These are phyloP conservation scores for Yamadazyma dushanensis DNA, from an alignment of 1,139 yeast species.

Conservation along the genomic window DNA sequence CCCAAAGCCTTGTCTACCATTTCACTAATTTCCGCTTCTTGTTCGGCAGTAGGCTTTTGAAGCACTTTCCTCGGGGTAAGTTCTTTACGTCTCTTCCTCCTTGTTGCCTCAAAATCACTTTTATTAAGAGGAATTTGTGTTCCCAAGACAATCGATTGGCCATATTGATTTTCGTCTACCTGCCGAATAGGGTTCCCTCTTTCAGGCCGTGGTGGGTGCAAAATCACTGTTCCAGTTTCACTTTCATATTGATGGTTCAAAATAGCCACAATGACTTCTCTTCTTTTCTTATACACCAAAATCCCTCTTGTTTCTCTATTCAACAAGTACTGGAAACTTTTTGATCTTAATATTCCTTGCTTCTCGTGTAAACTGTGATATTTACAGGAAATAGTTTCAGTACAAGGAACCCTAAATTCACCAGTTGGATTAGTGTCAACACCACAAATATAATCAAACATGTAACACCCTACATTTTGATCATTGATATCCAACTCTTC, in stretches of 20 bases:
- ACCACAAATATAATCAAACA: constrained; percentile 21
- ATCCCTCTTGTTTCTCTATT: constrained; percentile 1
- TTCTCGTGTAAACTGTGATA: constrained; percentile 15
- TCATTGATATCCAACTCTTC: constrained; percentile 4
- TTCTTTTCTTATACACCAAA: background rate
- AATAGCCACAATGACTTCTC: constrained; percentile 1
- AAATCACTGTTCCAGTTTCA: too few species aligned
- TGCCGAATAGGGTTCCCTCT: too few species aligned
- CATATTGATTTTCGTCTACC: too few species aligned
- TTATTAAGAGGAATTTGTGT: constrained; percentile 7
- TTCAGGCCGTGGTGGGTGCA: too few species aligned
- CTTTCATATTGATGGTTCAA: too few species aligned
- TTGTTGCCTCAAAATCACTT: background rate
- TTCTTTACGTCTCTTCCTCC: too few species aligned
- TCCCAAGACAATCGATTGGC: constrained; percentile 9
- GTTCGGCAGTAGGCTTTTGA: too few species aligned
- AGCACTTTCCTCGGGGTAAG: too few species aligned
- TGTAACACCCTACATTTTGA: constrained; percentile 6
- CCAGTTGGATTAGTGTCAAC: constrained; percentile 12
- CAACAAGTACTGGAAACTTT: too few species aligned
- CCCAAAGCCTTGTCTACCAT: too few species aligned
- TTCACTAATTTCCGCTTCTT: too few species aligned
- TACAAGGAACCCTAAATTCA: constrained; percentile 11
- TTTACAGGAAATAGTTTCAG: constrained; percentile 16
- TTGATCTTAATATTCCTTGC: constrained; percentile 11